Conservation (phyloP, 2,329 filamentous ascomycete species). For the Exophiala oligosperma region DNA sequence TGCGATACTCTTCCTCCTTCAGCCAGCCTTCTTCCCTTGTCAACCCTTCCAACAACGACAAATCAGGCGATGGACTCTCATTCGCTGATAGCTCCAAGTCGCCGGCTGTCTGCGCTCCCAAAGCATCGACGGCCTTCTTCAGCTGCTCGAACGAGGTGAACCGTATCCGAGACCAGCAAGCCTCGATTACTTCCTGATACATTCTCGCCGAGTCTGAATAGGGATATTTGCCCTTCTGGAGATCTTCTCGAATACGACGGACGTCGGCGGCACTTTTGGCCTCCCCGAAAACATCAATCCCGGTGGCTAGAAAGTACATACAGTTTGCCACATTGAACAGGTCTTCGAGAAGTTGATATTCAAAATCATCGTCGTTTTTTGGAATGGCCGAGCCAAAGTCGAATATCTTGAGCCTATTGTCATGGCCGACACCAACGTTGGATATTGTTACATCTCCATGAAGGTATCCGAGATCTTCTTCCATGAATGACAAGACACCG, state of each 20-base stretch:
- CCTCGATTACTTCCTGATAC: conserved; percentile 6
- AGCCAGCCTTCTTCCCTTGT: not conserved
- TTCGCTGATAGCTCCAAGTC: not conserved
- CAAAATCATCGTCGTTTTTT: conserved; percentile 6
- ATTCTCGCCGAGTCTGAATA: not conserved
- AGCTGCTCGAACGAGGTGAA: not conserved
- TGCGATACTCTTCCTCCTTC: not conserved
- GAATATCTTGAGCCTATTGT: conserved; percentile 8
- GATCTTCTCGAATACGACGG: not conserved
- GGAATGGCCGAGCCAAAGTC: conserved; percentile 14
- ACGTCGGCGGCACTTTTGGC: conserved; percentile 1
- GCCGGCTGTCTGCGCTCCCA: not conserved
- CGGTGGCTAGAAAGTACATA: conserved; percentile 7
- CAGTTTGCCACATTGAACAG: conserved; percentile 5
- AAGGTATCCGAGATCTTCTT: conserved; percentile 3
- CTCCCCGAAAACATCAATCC: not conserved
- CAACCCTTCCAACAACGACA: not conserved
- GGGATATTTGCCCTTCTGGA: conserved; percentile 1
- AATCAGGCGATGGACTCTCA: not conserved
- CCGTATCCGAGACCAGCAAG: not conserved
- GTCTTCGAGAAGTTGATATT: conserved; percentile 7
- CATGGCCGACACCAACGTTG: conserved; percentile 8
- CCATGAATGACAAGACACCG: not conserved
- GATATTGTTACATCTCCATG: conserved; percentile 9
- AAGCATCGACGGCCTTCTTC: not conserved